Conservation (phyloP, 805 yeast genomes). For the Sugiyamaella marilandica region DNA sequence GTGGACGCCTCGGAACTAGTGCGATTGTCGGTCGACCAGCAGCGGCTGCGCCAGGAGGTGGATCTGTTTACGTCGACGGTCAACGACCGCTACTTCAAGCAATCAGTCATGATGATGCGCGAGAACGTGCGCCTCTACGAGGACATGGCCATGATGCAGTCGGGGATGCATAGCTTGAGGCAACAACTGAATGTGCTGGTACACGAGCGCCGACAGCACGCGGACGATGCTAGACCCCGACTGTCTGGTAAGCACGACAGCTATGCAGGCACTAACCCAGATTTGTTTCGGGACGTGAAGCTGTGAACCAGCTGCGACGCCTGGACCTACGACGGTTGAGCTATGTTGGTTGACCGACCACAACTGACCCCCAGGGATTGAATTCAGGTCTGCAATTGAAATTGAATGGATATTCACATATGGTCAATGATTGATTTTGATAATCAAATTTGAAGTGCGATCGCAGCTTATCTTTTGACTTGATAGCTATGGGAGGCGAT, state of each 20-base stretch:
- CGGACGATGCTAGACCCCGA: neutral
- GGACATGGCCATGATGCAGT: constrained; percentile 30
- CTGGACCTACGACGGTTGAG: no score
- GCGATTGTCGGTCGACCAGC: constrained; percentile 29
- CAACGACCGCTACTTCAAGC: constrained; percentile 32
- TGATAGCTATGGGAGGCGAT: no score
- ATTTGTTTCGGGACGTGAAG: constrained; percentile 16
- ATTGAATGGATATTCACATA: no score
- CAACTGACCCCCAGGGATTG: no score
- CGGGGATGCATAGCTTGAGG: constrained; percentile 32
- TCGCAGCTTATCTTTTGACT: no score
- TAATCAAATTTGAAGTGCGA: no score
- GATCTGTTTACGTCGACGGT: constrained; percentile 28
- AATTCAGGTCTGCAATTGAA: no score
- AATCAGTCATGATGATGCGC: constrained; percentile 30
- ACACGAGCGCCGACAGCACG: constrained; percentile 25
- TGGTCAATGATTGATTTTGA: no score
- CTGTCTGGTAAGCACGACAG: neutral
- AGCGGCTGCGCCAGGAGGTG: constrained; percentile 33
- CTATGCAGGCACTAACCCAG: neutral
- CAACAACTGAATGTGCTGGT: constrained; percentile 34
- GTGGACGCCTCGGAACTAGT: constrained; percentile 18
- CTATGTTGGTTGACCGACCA: no score
- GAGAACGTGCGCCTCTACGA: constrained; percentile 32
- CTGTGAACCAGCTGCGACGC: constrained; percentile 10